Evolutionary conservation across 2,329 filamentous ascomycete genomes (phyloP).

Genomic region (Curvularia spicifera): DNA sequence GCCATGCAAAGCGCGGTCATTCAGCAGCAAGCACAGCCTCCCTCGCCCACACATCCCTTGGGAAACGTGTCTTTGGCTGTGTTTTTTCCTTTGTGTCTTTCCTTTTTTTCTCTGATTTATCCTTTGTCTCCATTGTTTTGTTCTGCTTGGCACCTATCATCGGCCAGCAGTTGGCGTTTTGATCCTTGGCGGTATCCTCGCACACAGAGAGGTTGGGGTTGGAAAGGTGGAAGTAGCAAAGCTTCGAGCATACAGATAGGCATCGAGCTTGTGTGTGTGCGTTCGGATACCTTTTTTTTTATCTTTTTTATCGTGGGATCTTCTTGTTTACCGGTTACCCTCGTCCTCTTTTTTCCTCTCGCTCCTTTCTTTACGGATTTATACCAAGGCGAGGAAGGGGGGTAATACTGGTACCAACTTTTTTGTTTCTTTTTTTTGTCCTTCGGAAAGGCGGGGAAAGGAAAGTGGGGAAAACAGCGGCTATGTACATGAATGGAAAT

Average conservation of each 20-base stretch:
- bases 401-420: background rate
- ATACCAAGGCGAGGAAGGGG: background rate
- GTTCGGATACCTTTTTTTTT: background rate
- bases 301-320: background rate
- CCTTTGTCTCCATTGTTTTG: background rate
- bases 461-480: background rate
- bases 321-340: background rate
- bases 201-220: background rate
- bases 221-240: background rate
- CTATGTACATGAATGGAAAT: constrained; percentile 1
- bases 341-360: constrained; percentile 1
- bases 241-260: background rate
- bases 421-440: background rate
- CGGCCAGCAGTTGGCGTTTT: constrained; percentile 8
- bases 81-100: constrained; percentile 8
- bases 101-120: background rate
- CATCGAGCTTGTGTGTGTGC: background rate
- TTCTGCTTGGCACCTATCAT: constrained; percentile 7
- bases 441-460: background rate
- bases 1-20: constrained; percentile 20
- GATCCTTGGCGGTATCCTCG: background rate
- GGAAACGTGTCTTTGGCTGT: constrained; percentile 1
- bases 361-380: background rate
- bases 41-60: constrained; percentile 2
- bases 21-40: constrained; percentile 8